Evolutionary conservation across 1,284 basidiomycete genomes (phyloP), one percentile per base, ranked within the genome.

Genomic region (Rhodotorula sp.): DNA sequence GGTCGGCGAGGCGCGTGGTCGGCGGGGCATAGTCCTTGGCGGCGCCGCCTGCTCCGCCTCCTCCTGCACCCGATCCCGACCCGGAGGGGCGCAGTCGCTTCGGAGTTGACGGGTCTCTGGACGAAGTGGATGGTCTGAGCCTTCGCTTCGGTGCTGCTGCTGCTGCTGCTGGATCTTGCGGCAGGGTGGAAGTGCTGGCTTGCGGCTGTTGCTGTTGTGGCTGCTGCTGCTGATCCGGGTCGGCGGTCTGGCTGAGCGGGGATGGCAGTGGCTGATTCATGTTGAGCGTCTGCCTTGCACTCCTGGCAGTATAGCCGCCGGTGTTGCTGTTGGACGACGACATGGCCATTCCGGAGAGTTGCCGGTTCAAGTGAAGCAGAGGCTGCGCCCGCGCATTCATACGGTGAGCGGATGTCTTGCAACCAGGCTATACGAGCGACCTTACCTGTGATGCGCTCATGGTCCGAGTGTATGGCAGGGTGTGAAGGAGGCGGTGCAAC

Each of bases 1-100:
- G 86, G 78, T 95, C 90, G 3, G 90, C 86, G 19, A 98, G 84
- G 3, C 74, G 56, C 21, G 74, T 71, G 12, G 65, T 47, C 5
- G 74, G 74, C 16, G 74, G 74, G 8, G 58, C 49, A 31, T 67
- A 57, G 47, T 45, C 54, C 26, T 38, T 38, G 23, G 55, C 31
- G 34, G 50, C 19, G 26, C 14, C 2, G 16, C 54, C 54, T 28
- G 54, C 54, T 15, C 26, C 54, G n/a, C 26, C 54, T n/a, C 54
- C 54, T 7, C 19, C 49, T 49, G 48, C 48, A 12, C 38, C 38
- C 38, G 26, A 68, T 3, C 56, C 34, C 1, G 66, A 58, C 3
- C 62, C 55, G 10, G 74, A 45, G 3, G 68, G 69, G 49, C 72
- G 67, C 21, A 62, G 28, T 15, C 74, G 69, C 38, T 76, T 76